Conservation (phyloP, 208 protist species). For the Porcisia hertigi region DNA sequence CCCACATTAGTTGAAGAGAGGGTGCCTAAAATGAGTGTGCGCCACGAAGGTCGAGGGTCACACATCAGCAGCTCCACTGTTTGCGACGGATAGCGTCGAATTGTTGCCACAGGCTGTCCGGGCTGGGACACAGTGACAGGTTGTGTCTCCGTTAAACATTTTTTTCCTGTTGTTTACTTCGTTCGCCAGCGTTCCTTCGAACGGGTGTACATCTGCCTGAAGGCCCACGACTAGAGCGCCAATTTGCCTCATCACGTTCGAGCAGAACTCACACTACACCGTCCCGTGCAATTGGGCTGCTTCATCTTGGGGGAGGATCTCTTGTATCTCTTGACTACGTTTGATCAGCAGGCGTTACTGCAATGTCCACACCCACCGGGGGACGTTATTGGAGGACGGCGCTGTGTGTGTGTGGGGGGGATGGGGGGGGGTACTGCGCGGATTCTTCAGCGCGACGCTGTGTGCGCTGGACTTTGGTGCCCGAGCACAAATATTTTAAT, state of each 20-base stretch:
- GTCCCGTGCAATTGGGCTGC: slow-evolving; percentile 20
- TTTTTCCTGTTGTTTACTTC: neutral
- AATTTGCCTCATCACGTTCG: slow-evolving; percentile 13
- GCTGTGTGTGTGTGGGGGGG: neutral
- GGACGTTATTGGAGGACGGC: neutral
- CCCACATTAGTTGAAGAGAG: neutral
- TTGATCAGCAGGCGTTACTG: slow-evolving; percentile 15
- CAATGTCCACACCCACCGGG: neutral
- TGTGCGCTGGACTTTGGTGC: slow-evolving; percentile 13
- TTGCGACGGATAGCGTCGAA: neutral
- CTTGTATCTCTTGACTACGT: slow-evolving; percentile 8
- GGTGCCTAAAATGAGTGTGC: slow-evolving; percentile 1
- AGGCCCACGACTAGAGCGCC: neutral
- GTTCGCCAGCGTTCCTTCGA: neutral
- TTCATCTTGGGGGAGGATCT: slow-evolving; percentile 1
- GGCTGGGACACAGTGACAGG: too few relatives aligned
- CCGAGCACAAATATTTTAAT: neutral
- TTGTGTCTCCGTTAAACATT: neutral
- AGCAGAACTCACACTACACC: slow-evolving; percentile 14
- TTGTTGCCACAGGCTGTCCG: neutral
- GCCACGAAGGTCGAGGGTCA: neutral
- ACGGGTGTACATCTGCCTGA: neutral
- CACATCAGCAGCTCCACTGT: neutral
- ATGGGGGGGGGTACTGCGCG: neutral
- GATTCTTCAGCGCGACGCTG: slow-evolving; percentile 11